phyloP scores from a whole-genome alignment of 1,284 basidiomycete genomes.

The Moniliella sp. region DNA sequence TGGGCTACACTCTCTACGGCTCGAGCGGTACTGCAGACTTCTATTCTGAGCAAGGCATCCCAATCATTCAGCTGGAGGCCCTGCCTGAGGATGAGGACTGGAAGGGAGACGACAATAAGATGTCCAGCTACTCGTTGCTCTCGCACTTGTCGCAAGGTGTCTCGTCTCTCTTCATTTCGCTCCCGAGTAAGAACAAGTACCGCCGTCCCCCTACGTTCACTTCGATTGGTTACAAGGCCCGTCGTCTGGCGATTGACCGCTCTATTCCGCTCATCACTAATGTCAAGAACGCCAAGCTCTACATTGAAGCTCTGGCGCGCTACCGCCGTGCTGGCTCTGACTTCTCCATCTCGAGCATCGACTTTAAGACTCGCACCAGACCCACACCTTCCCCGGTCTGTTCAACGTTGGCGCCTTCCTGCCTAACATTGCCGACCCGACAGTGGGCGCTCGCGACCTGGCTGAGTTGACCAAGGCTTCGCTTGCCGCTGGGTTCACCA shows the following conservation, averaged over 20 bases:
- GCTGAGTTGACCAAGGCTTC: slow-evolving; percentile 23
- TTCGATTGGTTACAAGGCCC: slow-evolving; percentile 84
- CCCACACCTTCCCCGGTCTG: slow-evolving; percentile 74
- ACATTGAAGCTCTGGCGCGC: slow-evolving; percentile 74
- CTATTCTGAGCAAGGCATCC: slow-evolving; percentile 30
- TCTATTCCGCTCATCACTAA: slow-evolving; percentile 93
- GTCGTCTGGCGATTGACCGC: slow-evolving; percentile 95
- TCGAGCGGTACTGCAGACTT: slow-evolving; percentile 66
- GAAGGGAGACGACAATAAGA: slow-evolving; percentile 20
- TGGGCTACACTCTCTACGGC: slow-evolving; percentile 89
- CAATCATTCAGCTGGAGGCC: slow-evolving; percentile 30
- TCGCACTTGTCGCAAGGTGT: slow-evolving; percentile 27
- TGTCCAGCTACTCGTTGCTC: slow-evolving; percentile 30
- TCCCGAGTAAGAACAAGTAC: slow-evolving; percentile 93
- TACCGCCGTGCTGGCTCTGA: slow-evolving; percentile 44
- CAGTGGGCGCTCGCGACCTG: slow-evolving; percentile 45
- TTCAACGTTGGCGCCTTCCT: slow-evolving; percentile 72
- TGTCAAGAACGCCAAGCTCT: slow-evolving; percentile 92
- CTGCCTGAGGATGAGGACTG: slow-evolving; percentile 27
- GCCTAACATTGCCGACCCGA: slow-evolving; percentile 44
- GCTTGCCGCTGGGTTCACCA: slow-evolving; percentile 25
- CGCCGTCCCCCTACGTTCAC: slow-evolving; percentile 88
- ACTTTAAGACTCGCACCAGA: slow-evolving; percentile 73
- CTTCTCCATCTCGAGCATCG: slow-evolving; percentile 68
- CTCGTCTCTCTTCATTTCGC: slow-evolving; percentile 71